Conservation (phyloP, 1,139 yeast genomes). For the Yamadazyma buinensis region DNA sequence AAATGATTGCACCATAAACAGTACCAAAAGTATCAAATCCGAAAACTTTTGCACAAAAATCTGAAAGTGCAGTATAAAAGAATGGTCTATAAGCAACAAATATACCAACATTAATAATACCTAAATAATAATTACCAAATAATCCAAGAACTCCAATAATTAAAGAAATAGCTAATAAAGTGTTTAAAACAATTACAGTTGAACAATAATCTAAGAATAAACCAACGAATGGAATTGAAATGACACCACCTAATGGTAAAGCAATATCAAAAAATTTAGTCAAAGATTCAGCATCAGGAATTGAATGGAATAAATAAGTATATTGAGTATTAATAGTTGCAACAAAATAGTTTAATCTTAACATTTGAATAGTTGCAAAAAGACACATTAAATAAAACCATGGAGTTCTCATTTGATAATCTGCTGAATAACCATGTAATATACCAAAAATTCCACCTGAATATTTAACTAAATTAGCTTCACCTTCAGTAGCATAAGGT, state of each 20-base stretch:
- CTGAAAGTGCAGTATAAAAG: constrained; percentile 43
- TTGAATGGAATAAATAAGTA: constrained; percentile 32
- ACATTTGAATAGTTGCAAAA: constrained; percentile 41
- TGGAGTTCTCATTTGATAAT: constrained; percentile 35
- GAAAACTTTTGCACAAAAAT: constrained; percentile 46
- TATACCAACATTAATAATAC: constrained; percentile 31
- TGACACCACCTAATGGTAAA: constrained; percentile 43
- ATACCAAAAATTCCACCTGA: constrained; percentile 43
- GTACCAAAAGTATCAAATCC: constrained; percentile 49
- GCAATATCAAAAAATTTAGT: constrained; percentile 41
- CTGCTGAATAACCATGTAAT: constrained; percentile 42
- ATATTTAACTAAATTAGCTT: constrained; percentile 27
- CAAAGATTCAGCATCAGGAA: constrained; percentile 24
- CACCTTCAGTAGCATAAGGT: constrained; percentile 41
- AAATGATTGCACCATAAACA: constrained; percentile 42
- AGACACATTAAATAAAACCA: constrained; percentile 41
- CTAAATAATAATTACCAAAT: constrained; percentile 25
- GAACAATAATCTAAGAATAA: constrained; percentile 35
- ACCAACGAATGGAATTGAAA: constrained; percentile 43
- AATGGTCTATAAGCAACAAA: constrained; percentile 45
- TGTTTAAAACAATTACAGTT: constrained; percentile 29
- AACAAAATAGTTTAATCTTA: constrained; percentile 43
- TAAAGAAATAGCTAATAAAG: constrained; percentile 29
- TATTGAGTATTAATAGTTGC: constrained; percentile 46
- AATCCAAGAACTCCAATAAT: constrained; percentile 37